Evolutionary conservation across 176 grass and related monocot species (phyloP).

Genomic region (Secale cereale): DNA sequence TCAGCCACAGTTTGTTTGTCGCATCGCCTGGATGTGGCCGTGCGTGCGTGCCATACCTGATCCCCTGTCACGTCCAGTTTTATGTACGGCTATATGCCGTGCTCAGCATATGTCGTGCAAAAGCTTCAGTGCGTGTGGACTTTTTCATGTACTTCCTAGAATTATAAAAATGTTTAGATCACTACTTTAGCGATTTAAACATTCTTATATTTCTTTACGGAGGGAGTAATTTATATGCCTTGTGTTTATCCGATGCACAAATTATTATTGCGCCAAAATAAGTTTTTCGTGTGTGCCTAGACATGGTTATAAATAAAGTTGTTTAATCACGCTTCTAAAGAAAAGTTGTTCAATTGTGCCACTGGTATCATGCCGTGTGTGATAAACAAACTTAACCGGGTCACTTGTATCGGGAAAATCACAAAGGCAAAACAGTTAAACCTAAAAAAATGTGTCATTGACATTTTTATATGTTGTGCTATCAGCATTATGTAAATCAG

Average conservation of each 20-base stretch:
- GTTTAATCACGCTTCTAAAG: neutral
- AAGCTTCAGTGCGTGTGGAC: neutral
- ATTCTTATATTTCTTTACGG: no score
- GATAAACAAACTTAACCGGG: neutral
- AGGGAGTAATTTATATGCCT: neutral
- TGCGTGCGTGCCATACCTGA: neutral
- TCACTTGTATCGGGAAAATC: neutral
- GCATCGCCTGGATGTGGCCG: neutral
- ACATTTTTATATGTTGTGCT: neutral
- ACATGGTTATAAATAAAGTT: neutral
- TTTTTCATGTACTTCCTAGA: no score
- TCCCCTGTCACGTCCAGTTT: neutral
- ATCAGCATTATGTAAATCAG: neutral
- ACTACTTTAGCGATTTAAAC: no score
- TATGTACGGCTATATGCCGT: neutral
- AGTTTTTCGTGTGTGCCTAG: no score
- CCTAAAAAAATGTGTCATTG: neutral
- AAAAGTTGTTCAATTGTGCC: neutral
- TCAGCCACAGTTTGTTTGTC: conserved; percentile 1
- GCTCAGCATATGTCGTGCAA: neutral
- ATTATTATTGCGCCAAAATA: neutral
- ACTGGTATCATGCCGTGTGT: fast-evolving
- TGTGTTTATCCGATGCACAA: neutral
- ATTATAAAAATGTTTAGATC: no score
- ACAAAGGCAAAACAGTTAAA: neutral